These are phyloP conservation scores for Coemansia sp. DNA, from an alignment of 192 early-diverging fungal species.

Conservation along the genomic window DNA sequence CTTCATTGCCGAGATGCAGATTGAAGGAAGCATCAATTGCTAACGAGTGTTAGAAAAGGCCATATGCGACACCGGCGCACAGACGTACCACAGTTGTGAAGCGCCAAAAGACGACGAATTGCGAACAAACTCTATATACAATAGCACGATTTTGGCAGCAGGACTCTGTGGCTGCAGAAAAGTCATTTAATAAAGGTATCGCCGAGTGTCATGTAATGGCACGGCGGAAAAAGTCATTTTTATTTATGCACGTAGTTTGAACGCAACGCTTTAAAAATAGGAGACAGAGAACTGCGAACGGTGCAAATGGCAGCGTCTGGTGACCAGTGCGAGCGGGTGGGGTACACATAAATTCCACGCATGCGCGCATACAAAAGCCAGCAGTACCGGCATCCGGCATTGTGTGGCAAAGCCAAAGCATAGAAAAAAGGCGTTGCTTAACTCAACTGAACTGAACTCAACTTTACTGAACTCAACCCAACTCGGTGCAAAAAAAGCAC, in stretches of 20 bases:
- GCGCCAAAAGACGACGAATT: slow-evolving; percentile 64
- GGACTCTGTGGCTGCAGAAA: neutral
- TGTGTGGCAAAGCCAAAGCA: neutral
- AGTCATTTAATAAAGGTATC: no score
- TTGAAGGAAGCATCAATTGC: slow-evolving; percentile 68
- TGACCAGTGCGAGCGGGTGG: neutral
- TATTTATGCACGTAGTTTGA: slow-evolving; percentile 1
- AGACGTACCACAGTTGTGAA: neutral
- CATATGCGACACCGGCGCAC: slow-evolving; percentile 40
- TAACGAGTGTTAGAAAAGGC: slow-evolving; percentile 79
- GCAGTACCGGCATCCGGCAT: neutral
- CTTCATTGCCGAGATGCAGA: slow-evolving; percentile 81
- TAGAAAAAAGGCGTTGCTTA: no score
- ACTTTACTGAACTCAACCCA: no score
- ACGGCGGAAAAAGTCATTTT: neutral
- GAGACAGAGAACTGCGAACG: neutral
- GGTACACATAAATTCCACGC: neutral
- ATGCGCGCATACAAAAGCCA: no score
- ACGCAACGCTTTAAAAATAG: neutral
- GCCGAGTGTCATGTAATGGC: no score
- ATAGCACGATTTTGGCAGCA: slow-evolving; percentile 71
- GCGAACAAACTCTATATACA: slow-evolving; percentile 82
- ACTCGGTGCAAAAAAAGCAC: neutral
- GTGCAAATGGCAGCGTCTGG: neutral
- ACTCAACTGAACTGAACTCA: no score